phyloP scores from a whole-genome alignment of 441 rosid species.

The Capsella rubella region DNA sequence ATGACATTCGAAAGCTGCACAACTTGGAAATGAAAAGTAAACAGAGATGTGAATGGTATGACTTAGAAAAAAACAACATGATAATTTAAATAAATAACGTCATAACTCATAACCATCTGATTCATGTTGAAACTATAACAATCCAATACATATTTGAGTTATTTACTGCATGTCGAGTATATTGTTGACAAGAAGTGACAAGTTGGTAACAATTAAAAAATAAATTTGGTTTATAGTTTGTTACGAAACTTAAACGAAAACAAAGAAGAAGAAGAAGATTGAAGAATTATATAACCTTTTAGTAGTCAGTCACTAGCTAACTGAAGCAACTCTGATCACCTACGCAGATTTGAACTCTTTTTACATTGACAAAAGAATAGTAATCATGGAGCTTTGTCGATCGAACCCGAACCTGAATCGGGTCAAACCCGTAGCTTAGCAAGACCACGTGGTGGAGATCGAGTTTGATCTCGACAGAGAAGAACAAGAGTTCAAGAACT shows the following conservation, averaged over 20 bases:
- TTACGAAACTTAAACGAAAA: not conserved
- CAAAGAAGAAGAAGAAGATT: not conserved
- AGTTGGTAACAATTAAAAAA: not conserved
- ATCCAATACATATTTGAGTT: not conserved
- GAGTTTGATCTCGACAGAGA: constrained; percentile 83
- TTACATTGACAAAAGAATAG: constrained; percentile 10
- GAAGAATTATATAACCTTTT: not conserved
- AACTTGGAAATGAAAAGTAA: constrained; percentile 24
- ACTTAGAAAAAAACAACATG: constrained; percentile 17
- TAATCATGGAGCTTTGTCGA: constrained; percentile 1
- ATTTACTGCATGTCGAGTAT: not conserved
- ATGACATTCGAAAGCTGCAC: constrained; percentile 13
- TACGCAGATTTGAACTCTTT: constrained; percentile 16
- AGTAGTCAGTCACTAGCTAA: constrained; percentile 15
- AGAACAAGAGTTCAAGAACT: constrained; percentile 90
- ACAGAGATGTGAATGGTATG: constrained; percentile 24
- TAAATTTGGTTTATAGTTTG: constrained; percentile 10
- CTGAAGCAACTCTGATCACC: constrained; percentile 11
- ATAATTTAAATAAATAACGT: constrained; percentile 17
- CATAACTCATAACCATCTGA: not conserved
- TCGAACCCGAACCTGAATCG: constrained; percentile 5
- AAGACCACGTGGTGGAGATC: constrained; percentile 59
- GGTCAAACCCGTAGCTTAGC: constrained; percentile 39
- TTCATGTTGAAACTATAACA: not conserved
- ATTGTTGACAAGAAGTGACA: constrained; percentile 9